Base-by-base conservation (phyloP, 202 grass and related monocot species). In the Hordeum pubiflorum region DNA sequence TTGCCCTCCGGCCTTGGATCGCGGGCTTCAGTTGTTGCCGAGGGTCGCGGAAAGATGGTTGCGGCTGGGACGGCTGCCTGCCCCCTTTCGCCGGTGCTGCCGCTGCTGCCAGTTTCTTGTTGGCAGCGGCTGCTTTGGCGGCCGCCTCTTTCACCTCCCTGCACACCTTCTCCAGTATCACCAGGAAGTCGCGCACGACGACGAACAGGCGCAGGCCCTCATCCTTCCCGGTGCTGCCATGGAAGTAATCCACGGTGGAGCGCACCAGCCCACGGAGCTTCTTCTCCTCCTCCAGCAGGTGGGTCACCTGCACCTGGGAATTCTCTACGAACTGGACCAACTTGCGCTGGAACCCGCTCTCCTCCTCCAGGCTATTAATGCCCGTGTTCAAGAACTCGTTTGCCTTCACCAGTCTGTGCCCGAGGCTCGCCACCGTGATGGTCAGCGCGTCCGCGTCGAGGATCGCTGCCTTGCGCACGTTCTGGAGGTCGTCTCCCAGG, bases 111-210 rank as follows among this genome's bases (percentile, higher is more conserved):
- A 60, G 69, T 69, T 82, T 85, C 82, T 90, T 74, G 44, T 52
- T 57, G 27, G 38, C 54, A 8, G 58, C 74, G n/a, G 80, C 63
- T 38, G 61, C 79, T 56, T 82, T 91, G 44, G 82, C 33, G 3
- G 83, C 79, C 5, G 79, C 78, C 54, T 93, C 90, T 84, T 88
- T 94, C 33, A 98, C 90, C 78, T 98, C 95, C 65, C 61, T 91
- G 84, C 95, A 94, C 32, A 83, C 90, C 90, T 75, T 98, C 48
- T 93, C 95, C 69, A 92, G 88, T 15, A 98, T 89, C 21, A 13
- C 36, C 21, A 97, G 75, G 79, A 94, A 97, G 59, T 97, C 90
- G 0, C 92, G 85, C 23, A 97, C 88, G 27, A 98, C 5, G 17
- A 93, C 90, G 2, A 98, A 94, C 57, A 94, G 74, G 14, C 84